phyloP scores from a whole-genome alignment of 495 filamentous ascomycete species.

The Aspergillus cristatus region DNA sequence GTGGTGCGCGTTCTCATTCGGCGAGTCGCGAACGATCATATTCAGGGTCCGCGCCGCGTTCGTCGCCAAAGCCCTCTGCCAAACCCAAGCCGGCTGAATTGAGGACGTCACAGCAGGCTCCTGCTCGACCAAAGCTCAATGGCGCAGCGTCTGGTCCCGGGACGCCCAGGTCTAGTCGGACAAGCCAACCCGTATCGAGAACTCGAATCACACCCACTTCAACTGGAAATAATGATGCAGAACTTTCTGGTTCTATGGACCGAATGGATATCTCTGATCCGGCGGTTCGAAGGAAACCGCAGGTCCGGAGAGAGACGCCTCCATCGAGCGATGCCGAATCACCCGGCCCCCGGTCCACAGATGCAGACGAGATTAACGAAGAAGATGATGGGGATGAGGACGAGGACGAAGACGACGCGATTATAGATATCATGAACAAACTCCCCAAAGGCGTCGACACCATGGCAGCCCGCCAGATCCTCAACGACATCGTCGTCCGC shows the following conservation, averaged over 20 bases:
- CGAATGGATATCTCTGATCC: constrained; percentile 17
- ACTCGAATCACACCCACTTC: constrained; percentile 8
- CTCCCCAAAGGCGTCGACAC: constrained; percentile 75
- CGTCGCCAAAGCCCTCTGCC: constrained; percentile 25
- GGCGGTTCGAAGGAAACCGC: constrained; percentile 16
- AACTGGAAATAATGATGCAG: constrained; percentile 21
- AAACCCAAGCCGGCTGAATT: constrained; percentile 29
- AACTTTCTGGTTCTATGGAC: constrained; percentile 15
- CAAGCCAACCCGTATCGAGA: no score
- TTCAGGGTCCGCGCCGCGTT: constrained; percentile 13
- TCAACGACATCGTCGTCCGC: constrained; percentile 92
- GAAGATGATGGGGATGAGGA: constrained; percentile 24
- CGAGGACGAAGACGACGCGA: constrained; percentile 32
- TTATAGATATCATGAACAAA: constrained; percentile 58
- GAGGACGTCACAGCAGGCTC: constrained; percentile 16
- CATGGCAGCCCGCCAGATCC: constrained; percentile 74
- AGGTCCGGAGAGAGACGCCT: constrained; percentile 30
- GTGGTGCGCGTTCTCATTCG: constrained; percentile 2
- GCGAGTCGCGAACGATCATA: constrained; percentile 5
- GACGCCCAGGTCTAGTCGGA: constrained; percentile 17
- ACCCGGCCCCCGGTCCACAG: constrained; percentile 17
- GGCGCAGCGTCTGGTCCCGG: constrained; percentile 7
- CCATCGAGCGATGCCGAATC: constrained; percentile 39
- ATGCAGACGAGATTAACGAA: constrained; percentile 25
- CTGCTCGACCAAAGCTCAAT: no score